Conservation (phyloP, 441 rosid genomes). For the Breynia disticha region DNA sequence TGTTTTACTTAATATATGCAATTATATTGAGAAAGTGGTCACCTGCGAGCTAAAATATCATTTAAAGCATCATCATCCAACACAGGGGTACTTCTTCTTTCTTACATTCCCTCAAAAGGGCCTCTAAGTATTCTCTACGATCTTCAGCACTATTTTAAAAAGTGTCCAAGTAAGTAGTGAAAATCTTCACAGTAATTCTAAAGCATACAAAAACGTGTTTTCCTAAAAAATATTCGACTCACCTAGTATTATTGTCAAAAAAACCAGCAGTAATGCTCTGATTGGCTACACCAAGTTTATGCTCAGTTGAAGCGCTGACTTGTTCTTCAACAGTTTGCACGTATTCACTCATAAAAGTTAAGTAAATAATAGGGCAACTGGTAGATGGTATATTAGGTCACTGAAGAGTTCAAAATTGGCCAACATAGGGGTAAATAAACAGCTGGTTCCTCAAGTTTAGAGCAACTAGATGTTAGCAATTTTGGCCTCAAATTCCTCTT, state of each 20-base stretch:
- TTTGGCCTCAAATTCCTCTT: too few species aligned
- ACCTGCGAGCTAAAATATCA: slow-evolving; percentile 89
- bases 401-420: too few species aligned
- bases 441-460: too few species aligned
- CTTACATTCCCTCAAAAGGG: slow-evolving; percentile 82
- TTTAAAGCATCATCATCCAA: slow-evolving; percentile 80
- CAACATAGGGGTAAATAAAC: too few species aligned
- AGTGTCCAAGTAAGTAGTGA: slow-evolving; percentile 15
- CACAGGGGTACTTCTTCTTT: slow-evolving; percentile 90
- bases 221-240: slow-evolving; percentile 9
- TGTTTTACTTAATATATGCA: background rate
- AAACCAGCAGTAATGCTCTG: slow-evolving; percentile 97
- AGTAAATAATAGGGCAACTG: background rate
- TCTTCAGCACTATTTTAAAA: slow-evolving; percentile 67
- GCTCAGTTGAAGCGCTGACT: slow-evolving; percentile 94
- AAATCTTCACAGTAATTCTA: slow-evolving; percentile 4
- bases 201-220: slow-evolving; percentile 6
- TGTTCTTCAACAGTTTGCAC: slow-evolving; percentile 94
- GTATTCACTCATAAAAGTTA: slow-evolving; percentile 18
- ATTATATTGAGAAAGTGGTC: slow-evolving; percentile 9
- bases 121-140: slow-evolving; percentile 84
- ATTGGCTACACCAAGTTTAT: slow-evolving; percentile 94
- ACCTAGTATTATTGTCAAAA: slow-evolving; percentile 94
- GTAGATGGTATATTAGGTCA: too few species aligned
- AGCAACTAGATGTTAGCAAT: too few species aligned